phyloP scores from a whole-genome alignment of 345 rosid species.

The Populus nigra region DNA sequence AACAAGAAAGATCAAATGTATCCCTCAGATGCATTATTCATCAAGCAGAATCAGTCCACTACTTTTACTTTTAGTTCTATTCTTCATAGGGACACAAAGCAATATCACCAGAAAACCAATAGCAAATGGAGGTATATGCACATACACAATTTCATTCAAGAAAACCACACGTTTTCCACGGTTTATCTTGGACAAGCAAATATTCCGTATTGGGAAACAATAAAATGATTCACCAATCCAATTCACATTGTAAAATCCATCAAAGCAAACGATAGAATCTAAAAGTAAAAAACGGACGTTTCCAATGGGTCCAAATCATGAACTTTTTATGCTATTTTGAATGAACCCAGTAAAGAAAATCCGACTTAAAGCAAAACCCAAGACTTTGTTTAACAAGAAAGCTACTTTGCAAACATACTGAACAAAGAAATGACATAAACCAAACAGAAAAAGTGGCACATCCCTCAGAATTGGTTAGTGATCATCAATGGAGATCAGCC shows the following conservation, averaged over 20 bases:
- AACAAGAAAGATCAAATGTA: too few relatives aligned
- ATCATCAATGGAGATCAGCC: slow-evolving; percentile 20
- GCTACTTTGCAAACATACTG: neutral
- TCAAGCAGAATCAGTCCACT: slow-evolving; percentile 9
- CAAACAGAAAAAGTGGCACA: neutral
- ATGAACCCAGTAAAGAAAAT: neutral
- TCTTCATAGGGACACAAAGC: slow-evolving; percentile 2
- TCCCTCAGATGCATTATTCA: neutral
- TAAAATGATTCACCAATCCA: too few relatives aligned
- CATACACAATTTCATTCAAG: neutral
- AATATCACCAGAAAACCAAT: neutral
- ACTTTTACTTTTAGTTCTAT: neutral
- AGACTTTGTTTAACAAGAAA: neutral
- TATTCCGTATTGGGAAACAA: too few relatives aligned
- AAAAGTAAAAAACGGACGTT: too few relatives aligned
- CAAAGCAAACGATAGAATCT: too few relatives aligned
- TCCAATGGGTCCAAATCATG: too few relatives aligned
- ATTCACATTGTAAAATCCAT: too few relatives aligned
- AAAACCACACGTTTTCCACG: neutral
- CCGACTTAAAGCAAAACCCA: neutral
- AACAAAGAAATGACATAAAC: neutral
- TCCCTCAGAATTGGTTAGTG: slow-evolving; percentile 13
- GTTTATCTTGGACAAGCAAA: too few relatives aligned
- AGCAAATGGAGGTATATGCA: neutral
- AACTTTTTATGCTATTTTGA: neutral